A percentile compares a stretch with the other conserved stretches of the same genome.
phyloP scores from a whole-genome alignment of 805 yeast species.

The Kluyveromyces dobzhanskii region DNA sequence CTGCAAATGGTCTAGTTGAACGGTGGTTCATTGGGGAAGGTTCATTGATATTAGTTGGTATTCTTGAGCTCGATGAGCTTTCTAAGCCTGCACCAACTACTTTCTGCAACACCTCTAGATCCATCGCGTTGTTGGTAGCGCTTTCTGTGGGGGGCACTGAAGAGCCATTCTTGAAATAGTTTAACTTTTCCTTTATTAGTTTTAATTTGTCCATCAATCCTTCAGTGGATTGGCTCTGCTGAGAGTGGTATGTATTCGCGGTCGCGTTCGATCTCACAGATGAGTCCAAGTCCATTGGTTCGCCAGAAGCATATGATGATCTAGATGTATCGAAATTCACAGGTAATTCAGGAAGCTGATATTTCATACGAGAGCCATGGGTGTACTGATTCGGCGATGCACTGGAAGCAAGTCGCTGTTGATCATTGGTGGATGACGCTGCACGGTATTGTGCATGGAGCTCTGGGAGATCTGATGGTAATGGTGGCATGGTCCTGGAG shows the following conservation, averaged over 20 bases:
- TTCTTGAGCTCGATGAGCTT: neutral
- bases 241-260: conserved; percentile 14
- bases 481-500: conserved; percentile 25
- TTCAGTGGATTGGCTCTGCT: conserved; percentile 19
- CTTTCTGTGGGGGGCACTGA: conserved; percentile 9
- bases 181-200: conserved; percentile 28
- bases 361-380: neutral
- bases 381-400: neutral
- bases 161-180: conserved; percentile 25
- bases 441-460: neutral
- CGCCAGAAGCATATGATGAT: neutral
- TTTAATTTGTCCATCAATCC: conserved; percentile 29
- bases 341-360: neutral
- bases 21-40: conserved; percentile 2
- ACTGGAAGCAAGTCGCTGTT: neutral
- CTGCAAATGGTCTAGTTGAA: conserved; percentile 2
- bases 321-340: neutral
- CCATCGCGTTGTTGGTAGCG: conserved; percentile 17
- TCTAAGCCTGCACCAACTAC: conserved; percentile 25
- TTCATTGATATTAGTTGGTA: conserved; percentile 1
- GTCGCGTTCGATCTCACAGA: conserved; percentile 22
- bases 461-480: conserved; percentile 19
- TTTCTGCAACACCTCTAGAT: conserved; percentile 30
- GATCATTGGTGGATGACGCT: neutral
- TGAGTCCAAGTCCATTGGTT: neutral